These are phyloP conservation scores for Pyrenophora seminiperda DNA, from an alignment of 2,329 filamentous ascomycete genomes.

Conservation along the genomic window DNA sequence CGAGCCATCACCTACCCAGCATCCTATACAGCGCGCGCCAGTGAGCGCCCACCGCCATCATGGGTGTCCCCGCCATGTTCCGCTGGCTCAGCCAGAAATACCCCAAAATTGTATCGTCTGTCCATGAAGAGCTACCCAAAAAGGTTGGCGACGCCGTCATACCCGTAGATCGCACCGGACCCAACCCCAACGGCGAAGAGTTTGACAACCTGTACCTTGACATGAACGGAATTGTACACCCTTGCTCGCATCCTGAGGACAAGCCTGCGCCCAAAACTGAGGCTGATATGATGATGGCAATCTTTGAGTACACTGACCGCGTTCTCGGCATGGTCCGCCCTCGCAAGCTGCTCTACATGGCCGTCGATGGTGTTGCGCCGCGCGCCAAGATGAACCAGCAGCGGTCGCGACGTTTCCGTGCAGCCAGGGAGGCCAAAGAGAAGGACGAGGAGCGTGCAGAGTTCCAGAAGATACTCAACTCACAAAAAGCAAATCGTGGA, in stretches of 20 bases:
- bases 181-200: slow-evolving; percentile 97
- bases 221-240: slow-evolving; percentile 99
- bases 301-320: slow-evolving; percentile 98
- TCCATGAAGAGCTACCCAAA: slow-evolving; percentile 82
- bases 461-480: slow-evolving; percentile 80
- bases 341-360: slow-evolving; percentile 94
- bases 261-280: slow-evolving; percentile 88
- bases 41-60: slow-evolving; percentile 51
- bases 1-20: slow-evolving; percentile 4
- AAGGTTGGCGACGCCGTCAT: slow-evolving; percentile 83
- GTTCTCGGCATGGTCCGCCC: slow-evolving; percentile 99
- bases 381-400: slow-evolving; percentile 99
- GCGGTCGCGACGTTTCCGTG: slow-evolving; percentile 90
- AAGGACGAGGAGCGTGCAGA: slow-evolving; percentile 91
- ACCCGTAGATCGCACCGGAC: slow-evolving; percentile 80
- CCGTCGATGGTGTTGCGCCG: slow-evolving; percentile 95
- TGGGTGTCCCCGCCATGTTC: slow-evolving; percentile 95
- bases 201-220: slow-evolving; percentile 98
- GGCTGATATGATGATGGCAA: slow-evolving; percentile 98
- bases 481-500: slow-evolving; percentile 64
- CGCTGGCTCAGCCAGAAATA: slow-evolving; percentile 97
- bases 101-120: slow-evolving; percentile 92
- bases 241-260: slow-evolving; percentile 96
- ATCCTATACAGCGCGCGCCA: slow-evolving; percentile 16
- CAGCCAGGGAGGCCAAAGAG: slow-evolving; percentile 91